Conservation (phyloP, 1,284 basidiomycete genomes). For the Cryptococcus sp. region DNA sequence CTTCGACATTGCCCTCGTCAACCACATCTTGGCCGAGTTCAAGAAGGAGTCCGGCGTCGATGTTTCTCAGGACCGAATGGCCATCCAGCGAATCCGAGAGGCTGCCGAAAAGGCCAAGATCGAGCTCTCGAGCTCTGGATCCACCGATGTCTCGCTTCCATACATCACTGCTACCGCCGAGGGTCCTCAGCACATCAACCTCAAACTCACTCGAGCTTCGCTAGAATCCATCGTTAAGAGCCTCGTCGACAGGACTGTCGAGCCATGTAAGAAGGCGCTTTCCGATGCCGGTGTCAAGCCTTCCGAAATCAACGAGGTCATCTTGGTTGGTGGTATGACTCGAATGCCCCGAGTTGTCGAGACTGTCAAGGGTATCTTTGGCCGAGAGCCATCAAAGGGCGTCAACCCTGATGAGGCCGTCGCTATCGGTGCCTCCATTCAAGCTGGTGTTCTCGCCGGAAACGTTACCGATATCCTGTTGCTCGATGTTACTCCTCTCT, state of each 20-base stretch:
- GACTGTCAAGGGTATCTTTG: slow-evolving; percentile 94
- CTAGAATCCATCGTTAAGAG: slow-evolving; percentile 81
- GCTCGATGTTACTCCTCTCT: slow-evolving; percentile 94
- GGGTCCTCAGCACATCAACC: slow-evolving; percentile 96
- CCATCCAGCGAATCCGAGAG: slow-evolving; percentile 85
- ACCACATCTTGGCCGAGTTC: slow-evolving; percentile 67
- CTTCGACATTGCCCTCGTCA: slow-evolving; percentile 96
- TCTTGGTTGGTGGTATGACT: slow-evolving; percentile 98
- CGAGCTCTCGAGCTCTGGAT: slow-evolving; percentile 85
- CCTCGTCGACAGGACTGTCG: slow-evolving; percentile 83
- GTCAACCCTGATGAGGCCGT: slow-evolving; percentile 96
- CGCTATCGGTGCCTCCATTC: slow-evolving; percentile 93
- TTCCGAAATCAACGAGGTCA: slow-evolving; percentile 95
- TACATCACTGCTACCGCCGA: slow-evolving; percentile 95
- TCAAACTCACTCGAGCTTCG: slow-evolving; percentile 78
- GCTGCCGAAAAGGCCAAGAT: slow-evolving; percentile 99
- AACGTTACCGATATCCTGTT: slow-evolving; percentile 95
- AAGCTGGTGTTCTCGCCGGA: slow-evolving; percentile 93
- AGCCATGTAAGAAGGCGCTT: slow-evolving; percentile 98
- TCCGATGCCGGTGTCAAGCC: slow-evolving; percentile 81
- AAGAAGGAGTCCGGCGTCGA: slow-evolving; percentile 76
- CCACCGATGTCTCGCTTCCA: slow-evolving; percentile 94
- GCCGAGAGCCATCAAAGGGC: slow-evolving; percentile 96
- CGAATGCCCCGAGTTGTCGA: slow-evolving; percentile 99
- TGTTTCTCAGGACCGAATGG: slow-evolving; percentile 50